Evolutionary conservation across 176 grass and related monocot genomes (phyloP), one percentile per base, ranked within the genome.

Genomic region (Ensete ventricosum): DNA sequence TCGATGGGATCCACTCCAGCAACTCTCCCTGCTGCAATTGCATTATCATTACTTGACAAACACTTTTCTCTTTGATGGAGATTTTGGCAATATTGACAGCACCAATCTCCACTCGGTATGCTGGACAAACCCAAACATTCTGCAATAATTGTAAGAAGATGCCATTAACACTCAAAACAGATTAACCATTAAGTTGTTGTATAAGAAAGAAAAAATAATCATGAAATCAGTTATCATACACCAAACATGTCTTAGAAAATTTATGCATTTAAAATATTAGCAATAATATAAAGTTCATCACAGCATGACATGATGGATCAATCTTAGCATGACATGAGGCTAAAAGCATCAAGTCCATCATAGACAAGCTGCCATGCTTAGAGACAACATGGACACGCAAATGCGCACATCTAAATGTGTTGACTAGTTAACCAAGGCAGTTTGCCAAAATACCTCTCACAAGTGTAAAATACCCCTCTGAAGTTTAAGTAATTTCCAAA

Each of bases 31-130:
- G 75, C 75, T 65, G 75, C 75, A 65, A 77, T 77, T 63, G 75
- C 75, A 52, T 77, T 77, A 9, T 66, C 27, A 52, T 77, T 77
- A 27, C 60, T 52, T 11, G 75, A 19, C 60, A 77, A 19, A 4
- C 59, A 64, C 49, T 60, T 77, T 52, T 71, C 77, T 51, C 77
- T 68, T 72, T 53, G 71, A 72, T 85, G 77, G 29, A 76, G 73
- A 76, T 27, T 80, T 63, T 55, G 74, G 64, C 83, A 85, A 75
- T 80, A 67, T 76, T 69, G 73, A 58, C 83, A 85, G 54, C 76
- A 72, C 79, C 75, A 85, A 64, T 85, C 67, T 22, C 78, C 83
- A 63, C 55, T 76, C 0, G 83, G 83, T 52, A 81, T 69, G 64
- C n/a, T 62, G 14, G 53, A 54, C 54, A 85, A 54, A 76, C 78